phyloP scores from a whole-genome alignment of 805 yeast genomes.

The Myxozyma sirexii region DNA sequence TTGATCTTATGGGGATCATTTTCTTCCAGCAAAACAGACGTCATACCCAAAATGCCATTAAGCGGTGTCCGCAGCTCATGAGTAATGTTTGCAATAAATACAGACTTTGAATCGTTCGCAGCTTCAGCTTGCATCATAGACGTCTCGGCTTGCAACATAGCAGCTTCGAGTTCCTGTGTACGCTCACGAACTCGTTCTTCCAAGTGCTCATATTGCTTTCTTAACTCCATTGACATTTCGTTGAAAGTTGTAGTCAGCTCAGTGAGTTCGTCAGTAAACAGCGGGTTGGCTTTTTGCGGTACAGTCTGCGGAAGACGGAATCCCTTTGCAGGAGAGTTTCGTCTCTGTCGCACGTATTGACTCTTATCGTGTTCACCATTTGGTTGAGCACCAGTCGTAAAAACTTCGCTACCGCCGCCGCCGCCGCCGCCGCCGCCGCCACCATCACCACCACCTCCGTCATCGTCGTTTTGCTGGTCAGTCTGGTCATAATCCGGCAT shows the following conservation, averaged over 20 bases:
- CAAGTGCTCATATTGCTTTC: constrained; percentile 76
- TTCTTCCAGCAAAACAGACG: constrained; percentile 91
- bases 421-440: background rate
- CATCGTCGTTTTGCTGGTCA: background rate
- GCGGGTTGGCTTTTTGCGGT: constrained; percentile 37
- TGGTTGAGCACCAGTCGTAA: background rate
- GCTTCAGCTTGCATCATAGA: constrained; percentile 50
- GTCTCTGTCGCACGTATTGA: background rate
- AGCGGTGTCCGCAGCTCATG: constrained; percentile 94
- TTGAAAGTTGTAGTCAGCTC: constrained; percentile 88
- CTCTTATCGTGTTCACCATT: background rate
- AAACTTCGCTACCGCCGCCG: background rate
- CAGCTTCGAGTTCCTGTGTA: constrained; percentile 80
- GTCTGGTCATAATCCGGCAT: background rate
- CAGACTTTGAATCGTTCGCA: constrained; percentile 96
- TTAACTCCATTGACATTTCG: constrained; percentile 85
- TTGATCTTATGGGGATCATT: constrained; percentile 66
- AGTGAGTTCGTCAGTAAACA: constrained; percentile 74
- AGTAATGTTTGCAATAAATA: constrained; percentile 87
- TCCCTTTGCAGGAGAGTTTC: background rate
- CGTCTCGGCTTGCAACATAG: constrained; percentile 47
- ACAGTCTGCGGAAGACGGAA: constrained; percentile 31
- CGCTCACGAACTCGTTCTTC: constrained; percentile 88
- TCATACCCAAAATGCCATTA: constrained; percentile 95
- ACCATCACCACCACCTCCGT: background rate